Evolutionary conservation across 1,284 basidiomycete species (phyloP).

Genomic region (Inonotus obliquus): DNA sequence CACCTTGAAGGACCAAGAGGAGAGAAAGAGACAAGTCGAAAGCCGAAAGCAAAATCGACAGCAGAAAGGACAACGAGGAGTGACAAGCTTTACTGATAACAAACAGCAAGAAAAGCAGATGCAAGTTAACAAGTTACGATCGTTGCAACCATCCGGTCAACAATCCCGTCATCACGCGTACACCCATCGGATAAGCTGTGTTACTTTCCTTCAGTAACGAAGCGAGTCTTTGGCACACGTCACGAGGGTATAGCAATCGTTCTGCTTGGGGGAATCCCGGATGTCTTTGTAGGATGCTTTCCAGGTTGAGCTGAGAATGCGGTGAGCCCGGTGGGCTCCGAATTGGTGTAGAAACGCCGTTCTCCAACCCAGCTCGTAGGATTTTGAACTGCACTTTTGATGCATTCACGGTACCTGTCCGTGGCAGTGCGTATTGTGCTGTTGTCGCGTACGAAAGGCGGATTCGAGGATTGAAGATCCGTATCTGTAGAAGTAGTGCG

Average conservation of each 20-base stretch:
- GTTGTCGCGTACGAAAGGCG: constrained; percentile 65
- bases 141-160: constrained; percentile 72
- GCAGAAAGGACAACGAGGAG: background rate
- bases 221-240: constrained; percentile 64
- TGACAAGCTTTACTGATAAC: background rate
- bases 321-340: background rate
- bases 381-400: constrained; percentile 77
- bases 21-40: background rate
- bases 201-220: constrained; percentile 69
- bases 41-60: background rate
- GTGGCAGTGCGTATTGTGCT: constrained; percentile 52
- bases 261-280: constrained; percentile 83
- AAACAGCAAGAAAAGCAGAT: background rate
- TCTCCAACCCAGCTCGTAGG: constrained; percentile 39
- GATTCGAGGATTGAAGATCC: constrained; percentile 88
- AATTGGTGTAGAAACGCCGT: constrained; percentile 27
- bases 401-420: constrained; percentile 55
- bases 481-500: constrained; percentile 46
- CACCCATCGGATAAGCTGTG: constrained; percentile 61
- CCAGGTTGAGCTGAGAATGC: constrained; percentile 7
- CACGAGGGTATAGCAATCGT: constrained; percentile 70
- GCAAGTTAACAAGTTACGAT: constrained; percentile 5
- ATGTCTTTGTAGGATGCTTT: constrained; percentile 56
- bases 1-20: background rate
- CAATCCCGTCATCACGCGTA: constrained; percentile 72